phyloP scores from a whole-genome alignment of 1,284 basidiomycete species.

The Puccinia polysora region DNA sequence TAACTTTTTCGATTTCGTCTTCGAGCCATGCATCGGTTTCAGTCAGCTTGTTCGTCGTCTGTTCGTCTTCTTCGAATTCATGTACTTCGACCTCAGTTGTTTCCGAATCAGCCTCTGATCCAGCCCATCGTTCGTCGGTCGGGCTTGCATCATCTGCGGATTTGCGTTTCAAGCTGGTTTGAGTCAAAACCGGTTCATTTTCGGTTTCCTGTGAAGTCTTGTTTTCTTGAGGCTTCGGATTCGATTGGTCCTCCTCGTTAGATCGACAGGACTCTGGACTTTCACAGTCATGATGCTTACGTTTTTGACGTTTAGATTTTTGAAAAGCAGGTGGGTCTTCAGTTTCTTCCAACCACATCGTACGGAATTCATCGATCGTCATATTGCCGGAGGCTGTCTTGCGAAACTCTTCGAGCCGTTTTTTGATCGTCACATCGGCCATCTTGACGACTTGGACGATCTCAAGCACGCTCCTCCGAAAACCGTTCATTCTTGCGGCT shows the following conservation, averaged over 20 bases:
- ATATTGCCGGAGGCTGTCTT: constrained; percentile 77
- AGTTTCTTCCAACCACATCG: constrained; percentile 84
- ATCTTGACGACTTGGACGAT: constrained; percentile 94
- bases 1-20: constrained; percentile 27
- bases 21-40: constrained; percentile 41
- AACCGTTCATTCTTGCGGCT: constrained; percentile 98
- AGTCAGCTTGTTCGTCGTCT: constrained; percentile 59
- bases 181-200: constrained; percentile 62
- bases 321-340: constrained; percentile 83
- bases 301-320: constrained; percentile 68
- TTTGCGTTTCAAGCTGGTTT: constrained; percentile 57
- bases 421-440: constrained; percentile 85
- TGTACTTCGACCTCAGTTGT: constrained; percentile 33
- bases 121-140: constrained; percentile 47
- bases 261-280: constrained; percentile 30
- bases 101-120: constrained; percentile 43
- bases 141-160: constrained; percentile 57
- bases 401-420: constrained; percentile 92
- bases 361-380: constrained; percentile 85
- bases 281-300: constrained; percentile 49
- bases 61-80: constrained; percentile 45
- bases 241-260: constrained; percentile 21
- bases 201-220: not conserved
- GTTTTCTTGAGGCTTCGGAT: not conserved
- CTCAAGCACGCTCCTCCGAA: constrained; percentile 83